A percentile compares a stretch with the other conserved stretches of the same genome.
These are phyloP conservation scores for Tetracladium maxilliforme DNA, from an alignment of 2,329 filamentous ascomycete genomes.

Conservation along the genomic window DNA sequence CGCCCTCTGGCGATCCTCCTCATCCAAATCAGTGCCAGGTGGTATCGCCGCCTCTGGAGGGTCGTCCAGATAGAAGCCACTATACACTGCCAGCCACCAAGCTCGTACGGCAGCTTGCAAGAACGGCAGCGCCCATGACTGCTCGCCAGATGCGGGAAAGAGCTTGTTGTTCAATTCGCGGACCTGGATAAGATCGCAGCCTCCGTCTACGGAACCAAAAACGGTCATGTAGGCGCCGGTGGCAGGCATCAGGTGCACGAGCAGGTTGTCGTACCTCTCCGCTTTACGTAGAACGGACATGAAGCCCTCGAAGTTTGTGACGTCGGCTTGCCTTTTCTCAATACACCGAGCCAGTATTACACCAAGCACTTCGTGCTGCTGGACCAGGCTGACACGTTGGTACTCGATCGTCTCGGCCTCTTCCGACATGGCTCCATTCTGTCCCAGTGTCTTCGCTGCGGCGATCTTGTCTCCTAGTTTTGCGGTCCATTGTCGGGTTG, in stretches of 20 bases:
- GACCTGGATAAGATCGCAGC: slow-evolving; percentile 51
- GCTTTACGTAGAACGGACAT: slow-evolving; percentile 51
- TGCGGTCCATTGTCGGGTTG: no score
- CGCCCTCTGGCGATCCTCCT: slow-evolving; percentile 56
- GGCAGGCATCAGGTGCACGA: slow-evolving; percentile 29
- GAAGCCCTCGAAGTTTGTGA: slow-evolving; percentile 61
- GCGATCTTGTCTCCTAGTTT: no score
- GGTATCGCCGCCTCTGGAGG: slow-evolving; percentile 39
- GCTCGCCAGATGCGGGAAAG: slow-evolving; percentile 48
- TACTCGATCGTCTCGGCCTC: slow-evolving; percentile 66
- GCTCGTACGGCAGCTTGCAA: slow-evolving; percentile 66
- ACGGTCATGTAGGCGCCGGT: slow-evolving; percentile 63
- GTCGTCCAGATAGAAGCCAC: slow-evolving; percentile 72
- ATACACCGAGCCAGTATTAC: slow-evolving; percentile 69
- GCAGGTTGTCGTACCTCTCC: slow-evolving; percentile 60
- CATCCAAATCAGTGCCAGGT: slow-evolving; percentile 48
- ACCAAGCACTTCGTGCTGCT: slow-evolving; percentile 80
- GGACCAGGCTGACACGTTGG: slow-evolving; percentile 64
- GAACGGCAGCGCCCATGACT: slow-evolving; percentile 57
- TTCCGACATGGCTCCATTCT: slow-evolving; percentile 39
- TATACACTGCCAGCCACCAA: slow-evolving; percentile 91
- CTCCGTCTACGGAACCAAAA: slow-evolving; percentile 65
- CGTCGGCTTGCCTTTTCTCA: slow-evolving; percentile 55
- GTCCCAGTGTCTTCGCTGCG: no score
- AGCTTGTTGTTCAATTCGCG: slow-evolving; percentile 56